Evolutionary conservation across 1,139 yeast genomes (phyloP), one percentile per base, ranked within the genome.

Genomic region (Suhomyces coccinellae): DNA sequence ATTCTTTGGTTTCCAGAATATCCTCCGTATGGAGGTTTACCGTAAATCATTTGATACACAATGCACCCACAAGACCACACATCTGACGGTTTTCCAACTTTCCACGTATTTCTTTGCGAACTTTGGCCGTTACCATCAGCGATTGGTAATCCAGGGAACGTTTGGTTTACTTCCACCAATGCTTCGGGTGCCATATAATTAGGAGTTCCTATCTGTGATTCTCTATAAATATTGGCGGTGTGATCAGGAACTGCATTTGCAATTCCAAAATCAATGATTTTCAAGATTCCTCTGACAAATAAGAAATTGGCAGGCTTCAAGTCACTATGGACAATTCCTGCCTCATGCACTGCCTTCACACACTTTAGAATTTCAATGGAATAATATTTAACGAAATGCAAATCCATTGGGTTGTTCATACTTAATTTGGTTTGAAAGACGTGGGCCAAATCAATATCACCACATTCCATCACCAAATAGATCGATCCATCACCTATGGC

Each of bases 141-240:
- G 11, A 51, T 40, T 8, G 62, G 56, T 33, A 63, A 47, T 12
- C 65, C 66, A 4, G 70, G 67, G 35, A 59, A 56, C 1, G 62
- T 50, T 46, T 67, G 72, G 48, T 64, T 75, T 44, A 81, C 80
- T 62, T 85, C 96, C 36, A 85, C 75, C 46, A 91, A 70, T 0
- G 98, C 89, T 63, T 93, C 99, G 0, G 99, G 99, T 0, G 99
- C 97, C 99, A 93, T 93, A 63, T 93, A 93, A 62, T 87, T 89
- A 2, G 97, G 97, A 0, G 99, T 93, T 3, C 99, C 99, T 46
- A 90, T 86, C 62, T 89, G 97, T 6, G 90, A 81, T 50, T 89
- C 96, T 47, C 98, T 77, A 60, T 91, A 93, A 17, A 93, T 81
- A 57, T 93, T 93, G 27, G 87, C 83, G 0, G 99, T 93, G 58